Conservation (phyloP, 1,139 yeast genomes). For the Diutina pseudorugosa region DNA sequence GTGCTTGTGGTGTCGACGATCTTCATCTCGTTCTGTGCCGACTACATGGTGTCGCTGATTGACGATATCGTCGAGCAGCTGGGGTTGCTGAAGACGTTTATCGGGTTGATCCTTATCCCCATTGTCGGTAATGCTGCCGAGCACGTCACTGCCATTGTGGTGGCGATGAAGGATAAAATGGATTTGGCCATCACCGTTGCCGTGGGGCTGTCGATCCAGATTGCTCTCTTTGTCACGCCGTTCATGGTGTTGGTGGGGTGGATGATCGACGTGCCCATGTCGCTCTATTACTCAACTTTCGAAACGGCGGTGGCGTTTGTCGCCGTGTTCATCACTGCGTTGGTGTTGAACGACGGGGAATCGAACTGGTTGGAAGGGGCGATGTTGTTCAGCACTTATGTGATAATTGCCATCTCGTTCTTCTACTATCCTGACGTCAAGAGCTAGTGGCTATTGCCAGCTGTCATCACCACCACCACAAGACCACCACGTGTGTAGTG, state of each 20-base stretch:
- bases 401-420: constrained; percentile 81
- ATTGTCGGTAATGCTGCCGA: constrained; percentile 98
- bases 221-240: constrained; percentile 90
- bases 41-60: constrained; percentile 83
- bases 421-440: constrained; percentile 48
- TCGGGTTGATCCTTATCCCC: constrained; percentile 87
- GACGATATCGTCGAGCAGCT: constrained; percentile 76
- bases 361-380: constrained; percentile 96
- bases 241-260: constrained; percentile 90
- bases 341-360: constrained; percentile 85
- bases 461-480: no score
- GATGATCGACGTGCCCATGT: constrained; percentile 85
- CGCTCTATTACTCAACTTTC: constrained; percentile 79
- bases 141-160: constrained; percentile 91
- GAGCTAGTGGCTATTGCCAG: no score
- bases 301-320: constrained; percentile 88
- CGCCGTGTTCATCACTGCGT: constrained; percentile 78
- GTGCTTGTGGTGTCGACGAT: constrained; percentile 56
- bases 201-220: constrained; percentile 91
- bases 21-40: constrained; percentile 87
- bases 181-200: constrained; percentile 96
- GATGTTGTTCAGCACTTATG: constrained; percentile 77
- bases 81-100: constrained; percentile 87
- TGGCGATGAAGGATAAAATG: constrained; percentile 94
- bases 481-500: no score